Base-by-base conservation (phyloP, 768 basidiomycete genomes). In the Calocybe cyanea region DNA sequence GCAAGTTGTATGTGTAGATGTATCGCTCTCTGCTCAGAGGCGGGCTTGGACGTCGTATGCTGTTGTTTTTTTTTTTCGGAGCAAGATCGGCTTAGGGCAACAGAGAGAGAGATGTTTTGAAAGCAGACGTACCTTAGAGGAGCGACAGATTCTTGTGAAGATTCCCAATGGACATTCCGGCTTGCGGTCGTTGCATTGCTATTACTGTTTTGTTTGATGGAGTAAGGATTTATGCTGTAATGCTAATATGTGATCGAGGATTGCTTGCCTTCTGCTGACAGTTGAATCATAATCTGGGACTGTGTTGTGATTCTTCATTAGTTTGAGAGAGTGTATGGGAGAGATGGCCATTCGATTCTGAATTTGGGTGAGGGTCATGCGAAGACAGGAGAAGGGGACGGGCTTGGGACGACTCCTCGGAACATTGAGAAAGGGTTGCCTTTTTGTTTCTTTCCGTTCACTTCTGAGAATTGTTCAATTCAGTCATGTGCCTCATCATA, bases 1-100 rank as follows among this genome's bases (percentile, higher is more conserved):
- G 49, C 40, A 83, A 58, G 43, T 68, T 67, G 53, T 83, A 81
- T 1, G 73, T 72, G 53, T 82, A 83, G 14, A 76, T 50, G 56
- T 75, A 78, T 36, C 72, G 68, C 57, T 75, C 73, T 36, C 56
- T 62, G 10, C 61, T 60, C 13, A 58, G 57, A 19, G 52, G 55
- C 23, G 49, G 55, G 24, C 48, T 48, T 13, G 52, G 46, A 34
- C 37, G 38, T 31, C 28, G 48, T n/a, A 41, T 46, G 1, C 54
- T 48, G n/a, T n/a, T n/a, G n/a, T n/a, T n/a, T n/a, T n/a, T n/a
- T n/a, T n/a, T n/a, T n/a, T n/a, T 31, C 21, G 28, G 7, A 33
- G 30, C 7, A 28, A 25, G 41, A 14, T 43, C n/a, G 31, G 45
- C 40, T 23, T 28, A 37, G 20, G 43, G 15, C 20, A 40, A 30